phyloP scores from a whole-genome alignment of 306 rosid genomes.

The Cicer arietinum region DNA sequence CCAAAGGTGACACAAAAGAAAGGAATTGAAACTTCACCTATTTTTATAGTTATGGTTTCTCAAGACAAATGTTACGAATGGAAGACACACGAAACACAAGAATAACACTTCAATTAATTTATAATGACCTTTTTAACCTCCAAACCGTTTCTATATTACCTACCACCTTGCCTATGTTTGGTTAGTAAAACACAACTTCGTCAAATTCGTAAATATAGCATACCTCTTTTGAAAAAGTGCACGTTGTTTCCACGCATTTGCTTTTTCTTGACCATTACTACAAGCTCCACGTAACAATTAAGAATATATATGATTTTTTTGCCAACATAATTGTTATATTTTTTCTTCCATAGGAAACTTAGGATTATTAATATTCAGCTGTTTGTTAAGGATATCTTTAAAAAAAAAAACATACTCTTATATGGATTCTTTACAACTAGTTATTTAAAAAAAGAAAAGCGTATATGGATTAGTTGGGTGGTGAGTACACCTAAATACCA shows the following conservation, averaged over 20 bases:
- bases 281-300: not conserved
- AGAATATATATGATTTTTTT: not conserved
- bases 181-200: too few relatives aligned
- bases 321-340: not conserved
- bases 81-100: too few relatives aligned
- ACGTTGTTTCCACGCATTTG: constrained; percentile 33
- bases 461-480: not conserved
- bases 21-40: constrained; percentile 23
- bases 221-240: not conserved
- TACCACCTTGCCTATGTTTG: too few relatives aligned
- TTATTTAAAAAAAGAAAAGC: too few relatives aligned
- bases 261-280: not conserved
- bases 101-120: too few relatives aligned
- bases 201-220: too few relatives aligned
- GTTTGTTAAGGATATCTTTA: too few relatives aligned
- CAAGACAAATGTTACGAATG: not conserved
- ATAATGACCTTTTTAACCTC: too few relatives aligned
- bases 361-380: not conserved
- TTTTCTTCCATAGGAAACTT: not conserved
- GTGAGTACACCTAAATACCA: not conserved
- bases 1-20: constrained; percentile 14
- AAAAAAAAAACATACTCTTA: too few relatives aligned
- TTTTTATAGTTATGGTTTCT: constrained; percentile 1
- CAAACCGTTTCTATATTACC: too few relatives aligned
- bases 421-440: too few relatives aligned